Evolutionary conservation across 805 yeast genomes (phyloP).

Genomic region (Diddensiella santjacobensis): DNA sequence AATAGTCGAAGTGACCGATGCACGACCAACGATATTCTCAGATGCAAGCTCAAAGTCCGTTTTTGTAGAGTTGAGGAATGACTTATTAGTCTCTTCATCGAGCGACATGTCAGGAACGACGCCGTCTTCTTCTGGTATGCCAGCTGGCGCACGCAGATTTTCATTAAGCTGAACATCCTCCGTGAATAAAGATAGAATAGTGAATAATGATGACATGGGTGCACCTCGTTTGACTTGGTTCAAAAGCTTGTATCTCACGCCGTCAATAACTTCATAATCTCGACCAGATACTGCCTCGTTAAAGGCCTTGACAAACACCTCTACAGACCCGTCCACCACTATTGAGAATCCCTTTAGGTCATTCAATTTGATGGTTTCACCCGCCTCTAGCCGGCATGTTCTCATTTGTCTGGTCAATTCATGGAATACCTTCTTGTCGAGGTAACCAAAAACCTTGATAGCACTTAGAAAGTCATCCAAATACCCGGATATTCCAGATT

Average conservation of each 20-base stretch:
- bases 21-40: conserved; percentile 61
- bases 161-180: conserved; percentile 35
- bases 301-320: conserved; percentile 61
- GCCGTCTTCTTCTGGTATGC: not conserved
- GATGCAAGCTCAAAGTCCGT: conserved; percentile 4
- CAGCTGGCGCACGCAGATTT: conserved; percentile 11
- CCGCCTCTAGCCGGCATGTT: conserved; percentile 73
- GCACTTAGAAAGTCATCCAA: conserved; percentile 61
- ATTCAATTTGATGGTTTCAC: conserved; percentile 71
- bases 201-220: conserved; percentile 78
- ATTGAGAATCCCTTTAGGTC: conserved; percentile 82
- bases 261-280: conserved; percentile 35
- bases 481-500: conserved; percentile 22
- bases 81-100: not conserved
- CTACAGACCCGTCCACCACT: conserved; percentile 87
- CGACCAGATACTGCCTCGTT: conserved; percentile 1
- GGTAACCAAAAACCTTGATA: conserved; percentile 88
- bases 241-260: conserved; percentile 63
- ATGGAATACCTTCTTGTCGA: conserved; percentile 86
- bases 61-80: not conserved
- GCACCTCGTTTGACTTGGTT: conserved; percentile 81
- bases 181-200: conserved; percentile 73
- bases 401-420: conserved; percentile 90
- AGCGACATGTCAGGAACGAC: conserved; percentile 13
- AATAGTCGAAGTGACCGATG: conserved; percentile 71